Evolutionary conservation across 345 rosid species (phyloP).

Genomic region (Pugionium cornutum): DNA sequence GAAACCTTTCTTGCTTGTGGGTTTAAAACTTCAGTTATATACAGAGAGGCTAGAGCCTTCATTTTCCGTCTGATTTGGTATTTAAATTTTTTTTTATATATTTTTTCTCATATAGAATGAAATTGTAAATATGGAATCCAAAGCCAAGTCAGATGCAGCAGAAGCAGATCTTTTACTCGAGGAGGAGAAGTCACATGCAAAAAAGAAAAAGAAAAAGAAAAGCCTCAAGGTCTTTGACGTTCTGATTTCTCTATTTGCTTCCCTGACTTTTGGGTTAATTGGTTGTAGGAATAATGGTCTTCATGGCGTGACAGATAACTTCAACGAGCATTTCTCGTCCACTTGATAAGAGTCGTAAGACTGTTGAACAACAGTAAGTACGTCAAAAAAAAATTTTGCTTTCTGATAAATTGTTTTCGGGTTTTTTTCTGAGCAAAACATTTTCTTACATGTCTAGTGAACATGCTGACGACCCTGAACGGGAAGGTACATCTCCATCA

Average conservation of each 20-base stretch:
- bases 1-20: constrained; percentile 31
- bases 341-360: neutral
- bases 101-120: constrained; percentile 1
- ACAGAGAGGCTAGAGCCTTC: constrained; percentile 4
- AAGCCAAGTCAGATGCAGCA: constrained; percentile 24
- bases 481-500: constrained; percentile 1
- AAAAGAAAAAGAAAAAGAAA: constrained; percentile 12
- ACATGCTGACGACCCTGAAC: constrained; percentile 10
- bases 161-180: constrained; percentile 9
- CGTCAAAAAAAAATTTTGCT: neutral
- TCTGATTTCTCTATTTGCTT: neutral
- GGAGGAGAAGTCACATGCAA: constrained; percentile 12
- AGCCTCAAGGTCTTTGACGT: constrained; percentile 19
- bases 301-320: constrained; percentile 25
- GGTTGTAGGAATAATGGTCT: constrained; percentile 23
- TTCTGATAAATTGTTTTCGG: neutral
- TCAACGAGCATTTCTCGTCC: constrained; percentile 10
- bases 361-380: constrained; percentile 28
- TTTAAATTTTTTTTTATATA: neutral
- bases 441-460: constrained; percentile 22
- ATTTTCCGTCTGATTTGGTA: constrained; percentile 1
- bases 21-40: constrained; percentile 13
- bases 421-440: constrained; percentile 10
- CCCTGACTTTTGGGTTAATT: neutral
- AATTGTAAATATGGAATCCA: neutral